Base-by-base conservation (phyloP, 2,329 filamentous ascomycete genomes). In the Curvularia verruculosa region DNA sequence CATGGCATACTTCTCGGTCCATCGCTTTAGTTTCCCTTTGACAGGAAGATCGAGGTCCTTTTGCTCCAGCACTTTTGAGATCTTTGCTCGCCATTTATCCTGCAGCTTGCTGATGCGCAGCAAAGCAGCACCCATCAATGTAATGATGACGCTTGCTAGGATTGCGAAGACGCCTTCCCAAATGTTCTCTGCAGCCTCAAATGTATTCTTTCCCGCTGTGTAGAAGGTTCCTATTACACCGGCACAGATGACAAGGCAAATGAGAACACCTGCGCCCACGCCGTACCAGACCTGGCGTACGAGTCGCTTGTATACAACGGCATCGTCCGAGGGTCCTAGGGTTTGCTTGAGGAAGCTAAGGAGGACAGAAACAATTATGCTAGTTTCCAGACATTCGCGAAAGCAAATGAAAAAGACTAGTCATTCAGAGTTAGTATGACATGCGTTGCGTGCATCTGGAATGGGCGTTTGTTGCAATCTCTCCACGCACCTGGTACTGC, bases 331-430 rank as follows among this genome's bases (percentile, higher is more conserved):
- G 9, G 87, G 85, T 0, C 86, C 86, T 36, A 96, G 83, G 3
- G 89, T 90, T 75, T 95, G 90, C 76, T 94, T 95, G 56, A 96
- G 80, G 74, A 95, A 96, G 21, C 91, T 87, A 39, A 96, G 84
- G 31, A 96, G 81, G n/a, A 96, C 89, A 0, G 92, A 94, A 61
- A 96, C 87, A 67, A 96, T 90, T 71, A 96, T 92, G 69, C 85
- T 88, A 0, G 89, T 90, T 80, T 96, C 92, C 46, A 96, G 81
- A 40, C 87, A 87, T 79, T 96, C 92, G 71, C 92, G 87, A 75
- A 96, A 95, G 78, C 91, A 88, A 75, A 96, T 90, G 80, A 96
- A 93, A 80, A 96, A 96, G 53, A 96, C 86, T 82, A 28, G 44
- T 19, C 19, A 3, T 6, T 2, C 23, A 26, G 6, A 2, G 29